phyloP scores from a whole-genome alignment of 2,329 filamentous ascomycete genomes.

The Monosporascus sp. region DNA sequence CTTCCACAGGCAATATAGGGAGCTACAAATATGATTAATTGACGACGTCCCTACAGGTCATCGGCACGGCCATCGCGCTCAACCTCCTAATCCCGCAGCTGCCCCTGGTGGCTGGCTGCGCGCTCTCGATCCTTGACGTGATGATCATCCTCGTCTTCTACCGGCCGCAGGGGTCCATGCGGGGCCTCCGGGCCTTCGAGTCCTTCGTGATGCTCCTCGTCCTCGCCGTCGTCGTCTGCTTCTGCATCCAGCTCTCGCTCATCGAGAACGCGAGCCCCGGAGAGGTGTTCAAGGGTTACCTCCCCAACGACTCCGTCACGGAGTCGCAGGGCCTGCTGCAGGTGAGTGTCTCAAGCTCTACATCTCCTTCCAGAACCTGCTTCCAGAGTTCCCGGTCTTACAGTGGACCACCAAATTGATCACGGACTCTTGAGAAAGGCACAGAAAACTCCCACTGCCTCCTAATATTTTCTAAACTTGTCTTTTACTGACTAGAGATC shows the following conservation, averaged over 20 bases:
- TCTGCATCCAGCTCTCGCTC: constrained; percentile 62
- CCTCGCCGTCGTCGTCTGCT: constrained; percentile 64
- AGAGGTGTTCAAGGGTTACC: constrained; percentile 59
- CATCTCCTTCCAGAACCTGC: too few relatives aligned
- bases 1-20: too few relatives aligned
- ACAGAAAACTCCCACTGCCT: too few relatives aligned
- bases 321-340: constrained; percentile 55
- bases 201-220: constrained; percentile 58
- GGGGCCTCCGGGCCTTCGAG: constrained; percentile 57
- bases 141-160: constrained; percentile 65
- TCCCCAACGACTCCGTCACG: constrained; percentile 55
- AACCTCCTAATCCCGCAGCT: constrained; percentile 60
- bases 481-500: too few relatives aligned
- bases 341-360: too few relatives aligned
- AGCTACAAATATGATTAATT: not conserved
- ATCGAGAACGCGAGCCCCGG: constrained; percentile 50
- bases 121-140: constrained; percentile 63
- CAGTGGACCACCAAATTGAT: too few relatives aligned
- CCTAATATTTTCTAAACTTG: too few relatives aligned
- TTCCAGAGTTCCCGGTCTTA: too few relatives aligned
- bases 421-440: too few relatives aligned
- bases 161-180: constrained; percentile 52
- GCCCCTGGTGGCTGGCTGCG: constrained; percentile 62
- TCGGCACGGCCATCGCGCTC: constrained; percentile 64
- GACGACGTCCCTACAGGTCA: constrained; percentile 40